A percentile compares a stretch with the other conserved stretches of the same genome.
Conservation (phyloP, 2,329 filamentous ascomycete genomes). For the Nothomitra cinnamomea region DNA sequence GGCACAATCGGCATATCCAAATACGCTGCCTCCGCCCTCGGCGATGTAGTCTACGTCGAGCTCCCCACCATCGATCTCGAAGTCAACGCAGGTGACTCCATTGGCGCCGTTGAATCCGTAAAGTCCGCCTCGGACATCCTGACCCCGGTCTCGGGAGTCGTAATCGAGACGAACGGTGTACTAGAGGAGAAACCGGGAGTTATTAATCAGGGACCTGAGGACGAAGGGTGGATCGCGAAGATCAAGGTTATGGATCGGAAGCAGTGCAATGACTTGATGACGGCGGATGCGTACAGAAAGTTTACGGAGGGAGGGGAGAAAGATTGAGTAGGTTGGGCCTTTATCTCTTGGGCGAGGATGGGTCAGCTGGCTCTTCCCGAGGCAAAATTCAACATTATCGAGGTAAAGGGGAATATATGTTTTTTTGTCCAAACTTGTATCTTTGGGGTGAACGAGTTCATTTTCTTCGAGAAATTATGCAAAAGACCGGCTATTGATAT, state of each 20-base stretch:
- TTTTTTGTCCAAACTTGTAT: too few relatives aligned
- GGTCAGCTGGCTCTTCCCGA: too few relatives aligned
- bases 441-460: too few relatives aligned
- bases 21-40: conserved; percentile 82
- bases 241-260: conserved; percentile 50
- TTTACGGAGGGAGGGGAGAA: conserved; percentile 37
- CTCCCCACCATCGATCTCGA: conserved; percentile 57
- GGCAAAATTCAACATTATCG: too few relatives aligned
- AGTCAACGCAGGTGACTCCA: conserved; percentile 59
- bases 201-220: conserved; percentile 84
- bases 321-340: too few relatives aligned
- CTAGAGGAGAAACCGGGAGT: conserved; percentile 73
- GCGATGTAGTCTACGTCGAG: conserved; percentile 95
- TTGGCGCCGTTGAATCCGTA: conserved; percentile 94
- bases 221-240: conserved; percentile 85
- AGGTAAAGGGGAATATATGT: too few relatives aligned
- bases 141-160: conserved; percentile 62
- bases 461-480: neutral
- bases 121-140: conserved; percentile 98
- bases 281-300: conserved; percentile 55
- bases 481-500: neutral
- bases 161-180: conserved; percentile 53
- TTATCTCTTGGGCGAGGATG: neutral
- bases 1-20: conserved; percentile 67
- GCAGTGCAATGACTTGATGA: conserved; percentile 65